Conservation (phyloP, 108 stramenopile species). For the Nitzschia palea region DNA sequence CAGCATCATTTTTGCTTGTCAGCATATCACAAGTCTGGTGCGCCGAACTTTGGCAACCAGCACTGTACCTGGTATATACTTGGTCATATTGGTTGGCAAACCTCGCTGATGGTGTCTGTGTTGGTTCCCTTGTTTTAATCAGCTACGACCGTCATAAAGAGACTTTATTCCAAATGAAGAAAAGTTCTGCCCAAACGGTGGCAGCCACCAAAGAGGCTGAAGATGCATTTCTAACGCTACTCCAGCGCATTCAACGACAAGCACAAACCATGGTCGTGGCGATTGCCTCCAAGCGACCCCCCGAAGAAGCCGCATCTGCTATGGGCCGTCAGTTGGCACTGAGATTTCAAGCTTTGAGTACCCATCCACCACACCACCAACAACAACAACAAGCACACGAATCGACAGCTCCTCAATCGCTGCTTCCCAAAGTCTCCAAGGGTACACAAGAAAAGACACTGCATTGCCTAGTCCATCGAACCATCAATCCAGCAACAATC, state of each 20-base stretch:
- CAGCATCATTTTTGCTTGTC: too few relatives aligned
- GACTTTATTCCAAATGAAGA: too few relatives aligned
- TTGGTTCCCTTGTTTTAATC: too few relatives aligned
- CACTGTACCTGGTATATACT: too few relatives aligned
- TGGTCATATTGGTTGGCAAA: too few relatives aligned
- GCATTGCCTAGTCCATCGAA: constrained; percentile 4
- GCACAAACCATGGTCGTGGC: constrained; percentile 1
- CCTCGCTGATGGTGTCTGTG: too few relatives aligned
- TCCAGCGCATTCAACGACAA: constrained; percentile 36
- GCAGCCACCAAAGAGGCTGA: constrained; percentile 12
- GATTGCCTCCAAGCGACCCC: constrained; percentile 14
- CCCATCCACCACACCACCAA: background rate
- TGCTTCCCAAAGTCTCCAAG: constrained; percentile 6
- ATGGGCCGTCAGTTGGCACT: constrained; percentile 35
- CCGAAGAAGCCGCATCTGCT: constrained; percentile 32
- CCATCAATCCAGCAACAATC: constrained; percentile 15
- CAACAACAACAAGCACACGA: background rate
- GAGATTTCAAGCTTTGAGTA: constrained; percentile 2
- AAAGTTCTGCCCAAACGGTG: too few relatives aligned
- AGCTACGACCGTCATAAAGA: too few relatives aligned
- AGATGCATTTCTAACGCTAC: constrained; percentile 16
- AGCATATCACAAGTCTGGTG: too few relatives aligned
- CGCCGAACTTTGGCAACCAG: too few relatives aligned
- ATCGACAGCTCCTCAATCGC: too few relatives aligned
- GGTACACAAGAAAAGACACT: constrained; percentile 29